Evolutionary conservation across 192 early-diverging fungal genomes (phyloP), one percentile per base, ranked within the genome.

Genomic region (Coemansia sp.): DNA sequence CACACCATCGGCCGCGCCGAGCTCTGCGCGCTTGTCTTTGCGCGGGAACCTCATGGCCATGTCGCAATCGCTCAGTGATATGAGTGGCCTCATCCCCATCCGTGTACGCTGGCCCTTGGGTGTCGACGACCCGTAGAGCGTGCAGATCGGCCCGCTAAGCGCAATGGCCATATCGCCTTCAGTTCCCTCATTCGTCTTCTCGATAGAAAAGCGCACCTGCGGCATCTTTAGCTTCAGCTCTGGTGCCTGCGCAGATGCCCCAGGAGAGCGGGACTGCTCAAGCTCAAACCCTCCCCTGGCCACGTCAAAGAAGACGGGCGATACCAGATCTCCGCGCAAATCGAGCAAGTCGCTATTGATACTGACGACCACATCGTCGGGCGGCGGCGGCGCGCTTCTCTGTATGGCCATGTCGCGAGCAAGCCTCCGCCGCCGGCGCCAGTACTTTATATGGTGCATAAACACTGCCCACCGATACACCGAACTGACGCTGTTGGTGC

Each of bases 401-500:
- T 54, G 57, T 1, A 54, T 73, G 6, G 62, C 62, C 54, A 73
- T 73, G 14, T 54, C 48, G 31, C 54, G 62, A 5, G 62, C 69
- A 17, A 73, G 62, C 34, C 50, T 60, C 27, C 47, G 56, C 32
- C 69, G 63, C 14, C 69, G 62, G 6, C 34, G 51, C 69, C 69
- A 73, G 51, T 65, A 73, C 32, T 61, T 56, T 12, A 73, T 30
- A 27, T 73, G 62, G 25, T 61, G 62, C 69, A 73, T 73, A 51
- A 65, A 56, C 28, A 73, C 69, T 0, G 69, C 47, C 69, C 69
- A 73, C 7, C 69, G 57, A 29, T 73, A 73, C 1, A 73, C 56
- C 5, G 69, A 65, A 36, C 53, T 57, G 16, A 73, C 69, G 14
- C 54, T 30, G 11, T 53, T 55, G 2, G 33, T 26, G 17, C 61